A percentile compares a stretch with the other conserved stretches of the same genome.
Evolutionary conservation across 2,329 filamentous ascomycete species (phyloP).

Genomic region (Beauveria scarabaeidicola): DNA sequence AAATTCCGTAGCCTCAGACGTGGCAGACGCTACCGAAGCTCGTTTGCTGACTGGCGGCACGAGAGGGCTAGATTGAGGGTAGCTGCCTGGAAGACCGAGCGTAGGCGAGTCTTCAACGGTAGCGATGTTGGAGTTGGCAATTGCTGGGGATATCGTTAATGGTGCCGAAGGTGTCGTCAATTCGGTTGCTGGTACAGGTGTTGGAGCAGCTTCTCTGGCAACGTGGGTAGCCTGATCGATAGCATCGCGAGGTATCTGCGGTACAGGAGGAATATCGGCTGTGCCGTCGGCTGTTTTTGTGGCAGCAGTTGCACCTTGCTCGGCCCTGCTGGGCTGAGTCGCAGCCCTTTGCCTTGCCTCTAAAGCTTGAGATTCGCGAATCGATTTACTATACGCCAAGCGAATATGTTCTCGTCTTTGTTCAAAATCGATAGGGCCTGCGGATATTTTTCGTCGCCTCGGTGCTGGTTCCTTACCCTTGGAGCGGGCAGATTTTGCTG

Average conservation of each 20-base stretch:
- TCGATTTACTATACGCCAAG: constrained; percentile 76
- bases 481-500: constrained; percentile 38
- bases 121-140: background rate
- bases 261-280: constrained; percentile 2
- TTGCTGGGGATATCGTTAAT: constrained; percentile 12
- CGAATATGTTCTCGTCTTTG: constrained; percentile 75
- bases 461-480: constrained; percentile 20
- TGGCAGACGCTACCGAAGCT: constrained; percentile 49
- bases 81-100: constrained; percentile 57
- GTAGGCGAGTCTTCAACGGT: constrained; percentile 49
- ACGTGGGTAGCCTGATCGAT: background rate
- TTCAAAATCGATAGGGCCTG: constrained; percentile 77
- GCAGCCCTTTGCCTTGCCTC: constrained; percentile 43
- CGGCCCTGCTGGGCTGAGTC: constrained; percentile 37
- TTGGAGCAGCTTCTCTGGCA: background rate
- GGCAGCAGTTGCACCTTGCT: constrained; percentile 13
- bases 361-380: constrained; percentile 61
- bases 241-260: constrained; percentile 6
- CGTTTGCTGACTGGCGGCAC: constrained; percentile 40
- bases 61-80: constrained; percentile 36
- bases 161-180: background rate
- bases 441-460: constrained; percentile 44
- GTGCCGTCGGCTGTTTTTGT: background rate
- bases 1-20: constrained; percentile 60
- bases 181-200: background rate